These are phyloP conservation scores for Yamadazyma laniorum DNA, from an alignment of 805 yeast genomes.

Conservation along the genomic window DNA sequence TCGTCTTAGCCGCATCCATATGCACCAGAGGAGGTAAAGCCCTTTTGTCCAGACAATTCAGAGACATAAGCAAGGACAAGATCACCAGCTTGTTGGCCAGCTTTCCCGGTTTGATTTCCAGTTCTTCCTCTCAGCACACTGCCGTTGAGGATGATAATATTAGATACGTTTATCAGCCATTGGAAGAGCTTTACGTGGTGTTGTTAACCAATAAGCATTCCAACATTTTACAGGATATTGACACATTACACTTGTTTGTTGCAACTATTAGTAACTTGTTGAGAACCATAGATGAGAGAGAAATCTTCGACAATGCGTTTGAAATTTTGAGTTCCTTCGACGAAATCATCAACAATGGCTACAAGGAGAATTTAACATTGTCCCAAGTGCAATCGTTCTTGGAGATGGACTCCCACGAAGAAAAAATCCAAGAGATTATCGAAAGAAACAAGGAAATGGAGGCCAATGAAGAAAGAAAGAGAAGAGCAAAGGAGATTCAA, in stretches of 20 bases:
- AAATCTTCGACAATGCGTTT: conserved; percentile 79
- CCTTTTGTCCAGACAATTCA: conserved; percentile 86
- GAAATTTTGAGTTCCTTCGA: conserved; percentile 90
- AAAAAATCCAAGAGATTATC: conserved; percentile 95
- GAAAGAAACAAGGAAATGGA: conserved; percentile 95
- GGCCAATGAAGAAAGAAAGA: conserved; percentile 95
- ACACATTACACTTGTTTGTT: conserved; percentile 81
- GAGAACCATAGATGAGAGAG: conserved; percentile 73
- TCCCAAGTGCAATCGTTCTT: conserved; percentile 83
- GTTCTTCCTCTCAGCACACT: conserved; percentile 77
- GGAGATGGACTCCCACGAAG: conserved; percentile 98
- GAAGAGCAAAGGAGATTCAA: conserved; percentile 88
- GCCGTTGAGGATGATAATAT: conserved; percentile 90
- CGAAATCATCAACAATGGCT: conserved; percentile 87
- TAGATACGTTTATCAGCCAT: conserved; percentile 92
- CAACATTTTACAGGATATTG: conserved; percentile 91
- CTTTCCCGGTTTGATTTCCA: conserved; percentile 76
- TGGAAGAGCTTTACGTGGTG: conserved; percentile 90
- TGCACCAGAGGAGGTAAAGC: conserved; percentile 94
- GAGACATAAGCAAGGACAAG: conserved; percentile 78
- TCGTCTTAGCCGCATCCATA: conserved; percentile 88
- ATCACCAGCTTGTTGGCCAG: conserved; percentile 82
- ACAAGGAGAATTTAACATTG: conserved; percentile 79
- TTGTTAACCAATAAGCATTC: conserved; percentile 87
- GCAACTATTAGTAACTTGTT: conserved; percentile 76